These are phyloP conservation scores for Sistotremastrum niveocremeum DNA, from an alignment of 768 basidiomycete genomes.

Conservation along the genomic window DNA sequence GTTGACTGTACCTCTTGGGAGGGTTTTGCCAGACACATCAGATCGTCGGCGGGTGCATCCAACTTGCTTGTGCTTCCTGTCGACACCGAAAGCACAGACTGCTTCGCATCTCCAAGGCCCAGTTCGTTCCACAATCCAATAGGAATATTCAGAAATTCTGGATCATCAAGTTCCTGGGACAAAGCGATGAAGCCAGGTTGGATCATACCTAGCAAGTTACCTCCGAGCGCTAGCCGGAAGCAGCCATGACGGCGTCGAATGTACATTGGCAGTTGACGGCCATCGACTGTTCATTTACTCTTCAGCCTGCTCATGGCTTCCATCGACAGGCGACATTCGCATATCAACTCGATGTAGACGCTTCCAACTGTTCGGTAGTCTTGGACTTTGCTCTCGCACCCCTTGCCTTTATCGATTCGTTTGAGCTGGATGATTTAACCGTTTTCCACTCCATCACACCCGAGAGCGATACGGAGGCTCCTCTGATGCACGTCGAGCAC, in stretches of 20 bases:
- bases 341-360: background rate
- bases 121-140: no score
- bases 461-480: conserved; percentile 30
- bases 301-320: conserved; percentile 12
- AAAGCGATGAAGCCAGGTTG: no score
- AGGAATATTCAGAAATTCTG: no score
- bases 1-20: no score
- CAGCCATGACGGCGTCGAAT: conserved; percentile 3
- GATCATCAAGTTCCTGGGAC: no score
- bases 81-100: no score
- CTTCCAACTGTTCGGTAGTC: conserved; percentile 17
- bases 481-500: conserved; percentile 22
- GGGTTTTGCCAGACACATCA: no score
- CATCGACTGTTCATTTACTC: conserved; percentile 9
- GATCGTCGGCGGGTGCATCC: no score
- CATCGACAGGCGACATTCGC: conserved; percentile 11
- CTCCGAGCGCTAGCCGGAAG: background rate
- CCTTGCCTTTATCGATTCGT: conserved; percentile 29
- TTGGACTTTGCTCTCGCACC: conserved; percentile 24
- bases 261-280: conserved; percentile 2
- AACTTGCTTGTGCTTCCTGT: no score
- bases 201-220: no score
- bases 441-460: conserved; percentile 19
- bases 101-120: no score
- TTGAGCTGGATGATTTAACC: conserved; percentile 24